Percentiles rank a stretch among this genome's conserved stretches.
Evolutionary conservation across 129 eudicot species (phyloP).

Genomic region (Flaveria robusta): DNA sequence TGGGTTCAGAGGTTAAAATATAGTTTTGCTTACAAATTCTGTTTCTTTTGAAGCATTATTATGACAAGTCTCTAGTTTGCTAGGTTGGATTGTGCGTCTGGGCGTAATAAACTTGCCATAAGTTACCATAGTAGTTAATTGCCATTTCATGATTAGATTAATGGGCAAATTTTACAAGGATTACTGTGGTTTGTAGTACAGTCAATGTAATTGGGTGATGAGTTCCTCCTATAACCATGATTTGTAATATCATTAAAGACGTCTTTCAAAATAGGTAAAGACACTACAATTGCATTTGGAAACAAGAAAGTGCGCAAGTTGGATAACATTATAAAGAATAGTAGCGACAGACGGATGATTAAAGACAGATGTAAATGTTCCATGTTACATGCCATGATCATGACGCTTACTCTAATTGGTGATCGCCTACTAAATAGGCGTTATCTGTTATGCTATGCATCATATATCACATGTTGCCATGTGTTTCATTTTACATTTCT

Average conservation of each 20-base stretch:
- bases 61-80: too few relatives aligned
- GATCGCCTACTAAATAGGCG: conserved; percentile 2
- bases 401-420: neutral
- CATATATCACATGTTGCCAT: neutral
- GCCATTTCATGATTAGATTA: neutral
- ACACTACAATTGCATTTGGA: neutral
- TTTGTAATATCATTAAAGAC: conserved; percentile 4
- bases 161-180: neutral
- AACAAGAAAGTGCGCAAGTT: conserved; percentile 8
- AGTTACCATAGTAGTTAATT: neutral
- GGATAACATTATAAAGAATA: neutral
- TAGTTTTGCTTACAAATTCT: neutral
- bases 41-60: neutral
- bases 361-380: conserved; percentile 16
- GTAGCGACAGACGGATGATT: neutral
- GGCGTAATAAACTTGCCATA: conserved; percentile 5
- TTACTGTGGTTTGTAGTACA: conserved; percentile 14
- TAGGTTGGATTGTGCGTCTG: conserved; percentile 4
- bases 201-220: neutral
- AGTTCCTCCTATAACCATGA: conserved; percentile 14
- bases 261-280: conserved; percentile 13
- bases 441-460: conserved; percentile 2
- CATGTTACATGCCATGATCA: conserved; percentile 3
- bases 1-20: conserved; percentile 2
- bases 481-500: conserved; percentile 3